Conservation (phyloP, 345 rosid genomes). For the Streptanthus diversifolius region DNA sequence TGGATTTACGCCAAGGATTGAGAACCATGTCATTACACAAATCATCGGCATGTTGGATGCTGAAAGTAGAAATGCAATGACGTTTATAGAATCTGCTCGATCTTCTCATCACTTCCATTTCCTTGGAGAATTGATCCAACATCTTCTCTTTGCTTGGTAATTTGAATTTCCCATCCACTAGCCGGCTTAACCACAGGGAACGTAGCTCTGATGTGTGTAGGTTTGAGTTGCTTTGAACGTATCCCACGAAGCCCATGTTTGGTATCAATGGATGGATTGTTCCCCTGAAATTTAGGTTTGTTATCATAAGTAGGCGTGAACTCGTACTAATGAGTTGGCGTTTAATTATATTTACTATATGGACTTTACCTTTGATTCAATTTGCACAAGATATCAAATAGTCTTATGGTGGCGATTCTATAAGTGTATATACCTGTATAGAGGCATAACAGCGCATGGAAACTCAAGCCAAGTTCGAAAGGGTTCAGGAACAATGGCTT, state of each 20-base stretch:
- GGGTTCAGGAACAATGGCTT: constrained; percentile 71
- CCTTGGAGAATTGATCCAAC: constrained; percentile 52
- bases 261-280: constrained; percentile 81
- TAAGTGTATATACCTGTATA: constrained; percentile 51
- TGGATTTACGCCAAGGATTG: constrained; percentile 64
- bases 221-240: constrained; percentile 69
- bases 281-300: constrained; percentile 44
- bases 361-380: not conserved
- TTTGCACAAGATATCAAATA: not conserved
- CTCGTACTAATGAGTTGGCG: not conserved
- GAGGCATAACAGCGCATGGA: constrained; percentile 61
- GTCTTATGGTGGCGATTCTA: not conserved
- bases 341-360: not conserved
- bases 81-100: constrained; percentile 72
- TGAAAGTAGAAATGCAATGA: constrained; percentile 84
- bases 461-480: constrained; percentile 53
- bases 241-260: constrained; percentile 74
- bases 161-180: constrained; percentile 51
- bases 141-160: constrained; percentile 65
- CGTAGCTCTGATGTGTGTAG: constrained; percentile 81
- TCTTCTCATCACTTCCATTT: constrained; percentile 55
- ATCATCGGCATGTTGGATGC: constrained; percentile 83
- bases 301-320: not conserved
- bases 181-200: constrained; percentile 63
- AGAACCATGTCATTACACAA: constrained; percentile 81